Percentiles rank a stretch among this genome's conserved stretches.
These are phyloP conservation scores for Talaromyces sp. DNA, from an alignment of 2,329 filamentous ascomycete species.

Conservation along the genomic window DNA sequence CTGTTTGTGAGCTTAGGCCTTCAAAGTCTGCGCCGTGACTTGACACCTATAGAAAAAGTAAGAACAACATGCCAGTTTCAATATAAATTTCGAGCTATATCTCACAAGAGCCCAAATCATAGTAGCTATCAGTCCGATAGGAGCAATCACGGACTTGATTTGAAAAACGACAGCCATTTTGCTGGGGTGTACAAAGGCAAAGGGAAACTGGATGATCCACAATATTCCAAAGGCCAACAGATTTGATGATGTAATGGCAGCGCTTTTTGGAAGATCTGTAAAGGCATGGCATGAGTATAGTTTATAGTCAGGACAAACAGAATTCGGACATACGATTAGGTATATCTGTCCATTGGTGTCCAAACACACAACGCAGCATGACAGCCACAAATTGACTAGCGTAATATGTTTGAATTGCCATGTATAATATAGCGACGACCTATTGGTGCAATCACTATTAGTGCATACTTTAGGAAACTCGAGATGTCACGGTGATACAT, in stretches of 20 bases:
- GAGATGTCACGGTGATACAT: neutral
- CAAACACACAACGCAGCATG: conserved; percentile 8
- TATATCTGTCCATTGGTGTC: conserved; percentile 5
- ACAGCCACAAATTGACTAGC: conserved; percentile 7
- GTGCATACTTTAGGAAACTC: neutral
- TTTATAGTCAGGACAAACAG: neutral
- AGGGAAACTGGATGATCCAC: conserved; percentile 10
- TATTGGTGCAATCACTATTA: neutral
- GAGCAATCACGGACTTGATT: conserved; percentile 6
- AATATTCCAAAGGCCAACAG: conserved; percentile 4
- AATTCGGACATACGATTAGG: conserved; percentile 1
- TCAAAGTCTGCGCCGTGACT: conserved; percentile 9
- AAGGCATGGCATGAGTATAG: neutral
- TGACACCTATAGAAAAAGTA: neutral
- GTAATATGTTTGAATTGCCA: conserved; percentile 9
- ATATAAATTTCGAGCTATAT: neutral
- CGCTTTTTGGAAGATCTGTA: conserved; percentile 2
- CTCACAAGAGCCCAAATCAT: conserved; percentile 11
- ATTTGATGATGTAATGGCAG: conserved; percentile 5
- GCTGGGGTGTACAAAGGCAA: conserved; percentile 10
- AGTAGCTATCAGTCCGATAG: conserved; percentile 4
- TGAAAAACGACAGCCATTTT: conserved; percentile 6
- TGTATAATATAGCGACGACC: conserved; percentile 10
- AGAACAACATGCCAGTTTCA: neutral
- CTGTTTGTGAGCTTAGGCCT: conserved; percentile 1